Evolutionary conservation across 352 stramenopile species (phyloP).

Genomic region (Peronospora tabacina): DNA sequence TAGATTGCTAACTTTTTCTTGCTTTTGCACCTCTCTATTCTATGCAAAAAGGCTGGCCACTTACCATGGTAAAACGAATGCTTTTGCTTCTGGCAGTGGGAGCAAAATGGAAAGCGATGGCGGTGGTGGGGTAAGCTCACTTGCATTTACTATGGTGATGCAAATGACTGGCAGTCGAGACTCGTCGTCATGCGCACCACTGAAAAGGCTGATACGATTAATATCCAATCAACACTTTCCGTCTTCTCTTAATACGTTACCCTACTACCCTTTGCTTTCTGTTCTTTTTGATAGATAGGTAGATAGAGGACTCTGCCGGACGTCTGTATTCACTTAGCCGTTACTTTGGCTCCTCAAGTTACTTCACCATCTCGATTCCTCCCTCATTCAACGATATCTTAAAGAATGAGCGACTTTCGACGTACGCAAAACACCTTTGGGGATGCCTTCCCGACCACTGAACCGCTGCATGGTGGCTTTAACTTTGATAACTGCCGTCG

Average conservation of each 20-base stretch:
- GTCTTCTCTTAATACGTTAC: not conserved
- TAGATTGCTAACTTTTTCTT: not conserved
- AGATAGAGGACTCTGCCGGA: not conserved
- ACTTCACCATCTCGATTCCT: conserved; percentile 22
- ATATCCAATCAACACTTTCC: conserved; percentile 23
- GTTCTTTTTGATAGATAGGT: not conserved
- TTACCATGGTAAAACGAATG: conserved; percentile 76
- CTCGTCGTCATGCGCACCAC: conserved; percentile 29
- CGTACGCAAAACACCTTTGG: conserved; percentile 75
- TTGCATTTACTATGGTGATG: conserved; percentile 52
- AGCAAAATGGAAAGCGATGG: conserved; percentile 50
- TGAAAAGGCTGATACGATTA: conserved; percentile 24
- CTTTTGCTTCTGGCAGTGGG: conserved; percentile 79
- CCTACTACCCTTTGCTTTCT: not conserved
- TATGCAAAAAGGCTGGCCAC: conserved; percentile 11
- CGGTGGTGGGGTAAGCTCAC: conserved; percentile 29
- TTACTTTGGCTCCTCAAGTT: not conserved
- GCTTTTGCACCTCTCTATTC: not conserved
- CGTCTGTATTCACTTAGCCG: not conserved
- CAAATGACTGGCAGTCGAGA: conserved; percentile 81
- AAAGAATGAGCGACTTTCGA: conserved; percentile 71
- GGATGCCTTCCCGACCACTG: conserved; percentile 50
- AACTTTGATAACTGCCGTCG: conserved; percentile 91
- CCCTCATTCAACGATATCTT: conserved; percentile 20
- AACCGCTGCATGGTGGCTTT: conserved; percentile 72